A percentile compares a stretch with the other conserved stretches of the same genome.
phyloP scores from a whole-genome alignment of 257 asterid species.

The Penstemon davidsonii region DNA sequence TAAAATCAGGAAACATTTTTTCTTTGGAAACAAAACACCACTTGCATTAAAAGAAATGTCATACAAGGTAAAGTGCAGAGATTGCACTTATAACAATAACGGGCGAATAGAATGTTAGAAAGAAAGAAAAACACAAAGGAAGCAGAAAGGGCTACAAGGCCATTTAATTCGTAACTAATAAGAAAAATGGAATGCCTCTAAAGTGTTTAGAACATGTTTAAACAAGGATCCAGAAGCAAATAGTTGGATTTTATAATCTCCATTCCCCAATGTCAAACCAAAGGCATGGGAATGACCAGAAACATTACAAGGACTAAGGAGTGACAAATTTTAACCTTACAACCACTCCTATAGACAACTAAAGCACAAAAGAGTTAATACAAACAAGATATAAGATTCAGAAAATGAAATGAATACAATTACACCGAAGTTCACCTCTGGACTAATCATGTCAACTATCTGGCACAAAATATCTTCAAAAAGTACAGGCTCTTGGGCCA shows the following conservation, averaged over 20 bases:
- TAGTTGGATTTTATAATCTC: too few species aligned
- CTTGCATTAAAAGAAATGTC: not conserved
- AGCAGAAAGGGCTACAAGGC: too few species aligned
- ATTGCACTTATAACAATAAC: too few species aligned
- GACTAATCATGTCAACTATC: conserved; percentile 93
- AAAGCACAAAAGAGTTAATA: conserved; percentile 13
- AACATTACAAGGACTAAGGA: conserved; percentile 20
- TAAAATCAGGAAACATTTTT: not conserved
- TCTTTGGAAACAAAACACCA: conserved; percentile 8
- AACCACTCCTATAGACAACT: conserved; percentile 7
- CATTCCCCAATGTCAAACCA: too few species aligned
- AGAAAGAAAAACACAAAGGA: too few species aligned
- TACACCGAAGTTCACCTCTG: conserved; percentile 61
- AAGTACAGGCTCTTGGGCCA: conserved; percentile 99
- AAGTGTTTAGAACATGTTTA: not conserved
- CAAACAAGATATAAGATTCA: not conserved
- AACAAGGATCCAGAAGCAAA: too few species aligned
- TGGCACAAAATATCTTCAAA: conserved; percentile 99
- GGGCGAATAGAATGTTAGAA: too few species aligned
- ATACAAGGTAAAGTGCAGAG: too few species aligned
- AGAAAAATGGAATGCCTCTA: too few species aligned
- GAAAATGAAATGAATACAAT: conserved; percentile 2
- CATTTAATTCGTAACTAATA: too few species aligned
- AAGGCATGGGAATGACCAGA: conserved; percentile 3
- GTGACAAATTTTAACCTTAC: conserved; percentile 17